Conservation (phyloP, 2,329 filamentous ascomycete species). For the Aspergillus caelatus region DNA sequence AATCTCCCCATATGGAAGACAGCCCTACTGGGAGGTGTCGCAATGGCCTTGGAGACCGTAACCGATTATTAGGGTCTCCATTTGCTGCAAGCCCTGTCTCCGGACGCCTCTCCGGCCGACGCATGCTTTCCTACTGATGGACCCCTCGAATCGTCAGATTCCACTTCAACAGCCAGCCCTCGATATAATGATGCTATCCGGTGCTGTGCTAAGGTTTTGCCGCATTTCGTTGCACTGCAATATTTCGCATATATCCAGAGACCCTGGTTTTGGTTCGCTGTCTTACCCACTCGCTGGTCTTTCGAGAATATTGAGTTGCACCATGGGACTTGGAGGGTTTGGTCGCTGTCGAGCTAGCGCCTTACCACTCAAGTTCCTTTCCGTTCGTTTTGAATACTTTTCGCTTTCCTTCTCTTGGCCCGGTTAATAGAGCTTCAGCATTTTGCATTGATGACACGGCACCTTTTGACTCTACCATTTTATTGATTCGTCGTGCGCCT, state of each 20-base stretch:
- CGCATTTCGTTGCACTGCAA: neutral
- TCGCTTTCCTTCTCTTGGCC: slow-evolving; percentile 12
- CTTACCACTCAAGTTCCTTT: slow-evolving; percentile 13
- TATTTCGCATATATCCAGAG: neutral
- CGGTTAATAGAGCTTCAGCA: slow-evolving; percentile 7
- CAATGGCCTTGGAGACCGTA: slow-evolving; percentile 33
- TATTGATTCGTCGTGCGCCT: neutral
- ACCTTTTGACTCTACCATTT: slow-evolving; percentile 2
- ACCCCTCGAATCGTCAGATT: neutral
- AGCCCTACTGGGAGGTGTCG: slow-evolving; percentile 60
- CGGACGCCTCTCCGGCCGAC: slow-evolving; percentile 41
- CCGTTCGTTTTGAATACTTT: slow-evolving; percentile 25
- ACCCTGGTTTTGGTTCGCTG: neutral
- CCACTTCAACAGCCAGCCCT: slow-evolving; percentile 18
- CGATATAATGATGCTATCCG: slow-evolving; percentile 22
- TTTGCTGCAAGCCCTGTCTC: slow-evolving; percentile 39
- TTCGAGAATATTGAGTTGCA: slow-evolving; percentile 4
- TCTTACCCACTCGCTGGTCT: neutral
- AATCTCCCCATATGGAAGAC: slow-evolving; percentile 63
- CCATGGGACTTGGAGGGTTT: neutral
- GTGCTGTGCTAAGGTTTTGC: slow-evolving; percentile 5
- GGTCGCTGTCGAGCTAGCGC: neutral
- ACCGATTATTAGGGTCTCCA: slow-evolving; percentile 37
- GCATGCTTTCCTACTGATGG: slow-evolving; percentile 48
- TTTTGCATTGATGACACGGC: slow-evolving; percentile 14